Evolutionary conservation across 768 basidiomycete genomes (phyloP), one percentile per base, ranked within the genome.

Genomic region (Rossbeevera mucosa): DNA sequence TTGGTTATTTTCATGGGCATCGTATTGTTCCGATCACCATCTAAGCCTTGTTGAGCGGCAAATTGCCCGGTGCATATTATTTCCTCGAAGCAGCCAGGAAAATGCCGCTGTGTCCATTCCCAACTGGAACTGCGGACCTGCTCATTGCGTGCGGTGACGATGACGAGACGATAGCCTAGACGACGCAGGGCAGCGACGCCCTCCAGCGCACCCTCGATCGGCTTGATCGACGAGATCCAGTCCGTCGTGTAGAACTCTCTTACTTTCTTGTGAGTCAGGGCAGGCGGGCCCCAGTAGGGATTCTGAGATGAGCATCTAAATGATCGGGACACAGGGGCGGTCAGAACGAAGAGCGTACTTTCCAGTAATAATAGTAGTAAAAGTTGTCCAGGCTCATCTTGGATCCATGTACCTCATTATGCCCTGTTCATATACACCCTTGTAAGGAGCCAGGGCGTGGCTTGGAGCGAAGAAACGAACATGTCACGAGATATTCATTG

Each of bases 281-380:
- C 54, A 2, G 78, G 76, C 5, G 77, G 75, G 25, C 86, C 86
- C 85, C 86, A 88, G 61, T 73, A 76, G 3, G 67, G 69, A 61
- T 78, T 79, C 78, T 80, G 46, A 38, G 44, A 50, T 5, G 47
- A 33, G 3, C 33, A 25, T 51, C 20, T 36, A 18, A 42, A 25
- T 46, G 51, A 54, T 48, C 47, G 5, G 33, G 24, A 24, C 40
- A 16, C 14, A 48, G 30, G 30, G 31, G 12, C 22, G 8, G 40
- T 14, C 44, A 30, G 21, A 26, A 25, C 8, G 24, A 33, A 20
- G 24, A 25, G 38, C 65, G 46, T 47, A 79, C 86, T 76, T 85
- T 86, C 86, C 86, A 88, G 62, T 84, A 87, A 64, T 85, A 86
- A 58, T 86, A 86, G 62, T 88, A 88, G 58, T 81, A 81, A 63